Evolutionary conservation across 2,329 filamentous ascomycete species (phyloP).

Genomic region (Aureobasidium sp.): DNA sequence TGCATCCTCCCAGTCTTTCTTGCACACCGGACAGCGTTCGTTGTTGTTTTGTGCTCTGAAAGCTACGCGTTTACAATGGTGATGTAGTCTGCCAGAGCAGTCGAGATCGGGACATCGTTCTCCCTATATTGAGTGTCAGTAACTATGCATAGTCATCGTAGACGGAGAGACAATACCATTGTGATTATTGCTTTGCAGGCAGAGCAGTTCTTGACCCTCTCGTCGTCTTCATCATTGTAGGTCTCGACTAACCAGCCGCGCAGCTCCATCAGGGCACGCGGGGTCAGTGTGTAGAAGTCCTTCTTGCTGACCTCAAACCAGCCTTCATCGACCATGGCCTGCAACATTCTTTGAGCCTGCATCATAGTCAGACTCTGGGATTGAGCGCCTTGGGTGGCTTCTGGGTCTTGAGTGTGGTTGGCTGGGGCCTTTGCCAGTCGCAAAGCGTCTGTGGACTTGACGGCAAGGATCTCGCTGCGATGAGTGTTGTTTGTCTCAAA

Average conservation of each 20-base stretch:
- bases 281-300: slow-evolving; percentile 67
- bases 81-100: slow-evolving; percentile 65
- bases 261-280: slow-evolving; percentile 76
- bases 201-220: slow-evolving; percentile 74
- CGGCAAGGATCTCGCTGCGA: slow-evolving; percentile 72
- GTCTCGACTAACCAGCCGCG: slow-evolving; percentile 75
- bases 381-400: background rate
- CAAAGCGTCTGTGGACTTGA: slow-evolving; percentile 70
- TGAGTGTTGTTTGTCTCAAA: slow-evolving; percentile 80
- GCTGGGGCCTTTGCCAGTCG: slow-evolving; percentile 42
- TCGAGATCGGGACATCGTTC: slow-evolving; percentile 62
- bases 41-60: slow-evolving; percentile 55
- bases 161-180: slow-evolving; percentile 35
- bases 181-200: slow-evolving; percentile 89
- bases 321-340: slow-evolving; percentile 62
- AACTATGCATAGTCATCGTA: background rate
- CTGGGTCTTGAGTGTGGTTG: background rate
- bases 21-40: slow-evolving; percentile 55
- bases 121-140: slow-evolving; percentile 37
- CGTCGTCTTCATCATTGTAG: slow-evolving; percentile 67
- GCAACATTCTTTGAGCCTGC: slow-evolving; percentile 67
- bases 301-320: slow-evolving; percentile 72
- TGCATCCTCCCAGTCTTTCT: slow-evolving; percentile 43
- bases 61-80: slow-evolving; percentile 64
- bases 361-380: slow-evolving; percentile 55